Conservation (phyloP, 163 green algal species). For the Chloroidium sp. region DNA sequence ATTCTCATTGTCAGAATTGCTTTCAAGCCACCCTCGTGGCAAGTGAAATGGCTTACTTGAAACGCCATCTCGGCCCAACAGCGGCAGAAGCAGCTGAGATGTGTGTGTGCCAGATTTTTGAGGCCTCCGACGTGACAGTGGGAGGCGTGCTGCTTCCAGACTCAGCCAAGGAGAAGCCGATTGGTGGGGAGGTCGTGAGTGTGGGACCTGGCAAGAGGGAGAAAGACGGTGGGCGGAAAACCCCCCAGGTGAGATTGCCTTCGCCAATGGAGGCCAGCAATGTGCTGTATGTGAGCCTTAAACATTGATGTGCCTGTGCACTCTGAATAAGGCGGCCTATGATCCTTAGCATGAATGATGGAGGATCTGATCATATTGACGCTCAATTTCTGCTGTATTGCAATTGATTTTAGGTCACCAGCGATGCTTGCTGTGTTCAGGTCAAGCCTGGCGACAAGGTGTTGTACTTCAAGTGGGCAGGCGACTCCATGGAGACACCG, state of each 20-base stretch:
- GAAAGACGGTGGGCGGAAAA: conserved; percentile 37
- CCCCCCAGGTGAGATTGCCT: conserved; percentile 17
- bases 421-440: conserved; percentile 12
- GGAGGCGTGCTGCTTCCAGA: conserved; percentile 90
- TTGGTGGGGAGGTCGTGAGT: conserved; percentile 71
- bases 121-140: conserved; percentile 64
- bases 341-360: too few relatives aligned
- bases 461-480: conserved; percentile 95
- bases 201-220: conserved; percentile 68
- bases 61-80: too few relatives aligned
- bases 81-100: too few relatives aligned
- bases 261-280: not conserved
- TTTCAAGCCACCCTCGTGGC: too few relatives aligned
- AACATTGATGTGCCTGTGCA: too few relatives aligned
- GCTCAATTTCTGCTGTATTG: too few relatives aligned
- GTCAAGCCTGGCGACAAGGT: conserved; percentile 62
- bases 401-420: not conserved
- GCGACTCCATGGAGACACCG: conserved; percentile 82
- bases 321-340: too few relatives aligned
- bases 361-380: too few relatives aligned
- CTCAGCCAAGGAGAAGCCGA: conserved; percentile 75
- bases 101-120: conserved; percentile 33
- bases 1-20: too few relatives aligned
- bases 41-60: too few relatives aligned
- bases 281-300: not conserved